Base-by-base conservation (phyloP, 2,329 filamentous ascomycete species). In the Alternaria incomplexa region DNA sequence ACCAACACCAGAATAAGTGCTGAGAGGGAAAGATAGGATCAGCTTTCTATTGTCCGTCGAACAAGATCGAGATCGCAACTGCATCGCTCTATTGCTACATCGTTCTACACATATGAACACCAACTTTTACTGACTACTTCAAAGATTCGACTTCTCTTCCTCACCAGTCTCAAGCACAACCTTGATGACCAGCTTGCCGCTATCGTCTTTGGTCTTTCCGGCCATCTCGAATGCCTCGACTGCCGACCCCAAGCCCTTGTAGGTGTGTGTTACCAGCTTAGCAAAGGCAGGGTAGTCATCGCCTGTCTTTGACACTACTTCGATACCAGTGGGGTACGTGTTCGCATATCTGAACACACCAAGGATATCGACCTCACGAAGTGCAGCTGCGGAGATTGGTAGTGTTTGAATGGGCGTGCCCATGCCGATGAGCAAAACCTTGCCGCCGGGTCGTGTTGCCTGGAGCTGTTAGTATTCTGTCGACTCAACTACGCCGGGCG, bases 301-400 rank as follows among this genome's bases (percentile, higher is more conserved):
- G 0, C 77, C 79, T 48, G 78, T 82, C 80, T 67, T 83, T 70
- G 70, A 86, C 74, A 82, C 85, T 79, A 77, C 90, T 79, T 78
- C 84, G 62, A 93, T 90, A n/a, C 90, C 91, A 1, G 88, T 89
- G 5, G 87, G 84, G 73, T 93, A 93, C 0, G 90, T 92, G 77
- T 93, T 91, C 20, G 90, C 90, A 70, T 93, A 93, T 51, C 91
- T 86, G 81, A 93, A 93, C 28, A 93, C 89, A 32, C 91, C 91
- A n/a, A 93, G 81, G 30, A 93, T 90, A 74, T 93, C 91, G 46
- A 93, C 89, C 80, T 94, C 91, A 40, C 90, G 86, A 26, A 93
- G 82, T 43, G 91, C 90, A 4, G 91, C 91, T 6, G 90, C 89
- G 8, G 89, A 91, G 48, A 94, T 82, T 1, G 91, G 91, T 2